Evolutionary conservation across 352 stramenopile species (phyloP), one percentile per base, ranked within the genome.

Genomic region (Pythium sp.): DNA sequence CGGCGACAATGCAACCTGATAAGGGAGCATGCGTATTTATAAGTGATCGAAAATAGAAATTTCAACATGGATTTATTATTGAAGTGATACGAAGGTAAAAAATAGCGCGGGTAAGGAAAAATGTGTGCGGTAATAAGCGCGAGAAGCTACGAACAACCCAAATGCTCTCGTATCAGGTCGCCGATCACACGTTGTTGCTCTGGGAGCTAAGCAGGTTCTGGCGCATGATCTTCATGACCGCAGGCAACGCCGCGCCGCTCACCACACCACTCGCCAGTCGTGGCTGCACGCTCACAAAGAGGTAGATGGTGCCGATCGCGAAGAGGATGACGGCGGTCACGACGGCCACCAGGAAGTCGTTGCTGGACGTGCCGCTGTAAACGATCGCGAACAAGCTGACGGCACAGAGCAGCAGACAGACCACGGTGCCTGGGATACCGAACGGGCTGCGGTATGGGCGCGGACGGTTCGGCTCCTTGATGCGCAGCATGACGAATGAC

Each of bases 401-500:
- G 0, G 71, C 53, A 20, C 81, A 86, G 4, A 90, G 57, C 14
- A 82, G 64, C 15, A 89, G 59, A 22, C 78, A 86, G 30, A 87
- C 20, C n/a, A 79, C 65, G 15, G 84, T 81, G 22, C 84, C 84
- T 0, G 71, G 58, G 20, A 90, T 61, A 11, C 84, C 84, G 22
- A 92, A 90, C 0, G 79, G 80, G 30, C 78, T 89, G 2, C 70
- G 58, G 66, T 90, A 90, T 32, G 84, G 81, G 30, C 84, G 84
- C 24, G 62, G 64, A 9, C 80, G 77, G 7, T 87, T 43, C 1
- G 84, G 78, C 32, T 92, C 74, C 24, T 79, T 73, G 15, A 81
- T 53, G 5, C 81, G 84, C 26, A 92, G 73, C 62, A 76, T 34
- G 60, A 89, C 89, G 71, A 89, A 92, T 15, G 84, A 78, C 47